phyloP scores from a whole-genome alignment of 23 red algal species.

The Gracilariopsis chorda region DNA sequence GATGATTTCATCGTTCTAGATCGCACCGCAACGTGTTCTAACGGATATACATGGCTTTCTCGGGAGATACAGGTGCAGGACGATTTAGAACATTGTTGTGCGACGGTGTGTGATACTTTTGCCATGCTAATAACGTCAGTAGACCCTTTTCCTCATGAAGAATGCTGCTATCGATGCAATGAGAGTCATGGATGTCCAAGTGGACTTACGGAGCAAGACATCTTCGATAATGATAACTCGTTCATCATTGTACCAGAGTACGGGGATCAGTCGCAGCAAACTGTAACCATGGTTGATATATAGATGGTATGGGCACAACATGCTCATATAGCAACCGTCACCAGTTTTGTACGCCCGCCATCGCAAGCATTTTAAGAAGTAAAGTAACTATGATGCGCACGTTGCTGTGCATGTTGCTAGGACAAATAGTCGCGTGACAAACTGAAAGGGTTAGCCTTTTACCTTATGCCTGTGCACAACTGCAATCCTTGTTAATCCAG shows the following conservation, averaged over 20 bases:
- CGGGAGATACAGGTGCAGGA: neutral
- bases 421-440: no score
- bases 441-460: no score
- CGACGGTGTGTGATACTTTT: neutral
- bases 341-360: no score
- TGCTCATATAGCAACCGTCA: no score
- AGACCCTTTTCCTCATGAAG: conserved; percentile 2
- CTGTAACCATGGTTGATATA: conserved; percentile 1
- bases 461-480: no score
- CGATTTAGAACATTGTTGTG: neutral
- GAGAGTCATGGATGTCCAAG: conserved; percentile 15
- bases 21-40: neutral
- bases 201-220: neutral
- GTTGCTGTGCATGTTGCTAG: no score
- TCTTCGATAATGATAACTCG: conserved; percentile 13
- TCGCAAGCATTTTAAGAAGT: no score
- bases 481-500: no score
- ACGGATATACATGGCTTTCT: neutral
- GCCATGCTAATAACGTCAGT: neutral
- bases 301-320: no score
- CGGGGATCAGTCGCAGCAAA: conserved; percentile 3
- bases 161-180: conserved; percentile 26
- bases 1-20: neutral
- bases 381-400: no score
- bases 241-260: conserved; percentile 6